A percentile compares a stretch with the other conserved stretches of the same genome.
These are phyloP conservation scores for Nicotiana noctiflora DNA, from an alignment of 257 asterid genomes.

Conservation along the genomic window DNA sequence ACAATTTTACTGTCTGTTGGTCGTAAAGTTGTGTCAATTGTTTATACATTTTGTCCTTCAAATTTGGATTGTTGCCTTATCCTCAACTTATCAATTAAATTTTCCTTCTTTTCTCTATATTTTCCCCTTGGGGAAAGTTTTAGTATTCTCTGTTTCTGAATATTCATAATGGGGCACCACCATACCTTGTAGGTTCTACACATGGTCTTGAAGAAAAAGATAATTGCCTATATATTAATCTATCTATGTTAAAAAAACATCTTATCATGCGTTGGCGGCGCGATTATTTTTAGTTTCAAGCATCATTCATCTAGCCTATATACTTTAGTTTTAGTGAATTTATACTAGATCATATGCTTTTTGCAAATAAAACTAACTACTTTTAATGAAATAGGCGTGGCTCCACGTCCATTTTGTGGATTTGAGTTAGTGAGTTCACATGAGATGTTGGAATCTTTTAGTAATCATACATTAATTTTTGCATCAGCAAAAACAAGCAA, in stretches of 20 bases:
- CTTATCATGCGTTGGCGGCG: constrained; percentile 21
- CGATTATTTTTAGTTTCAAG: neutral
- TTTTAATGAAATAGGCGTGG: constrained; percentile 2
- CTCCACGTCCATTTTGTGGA: neutral
- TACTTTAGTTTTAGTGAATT: neutral
- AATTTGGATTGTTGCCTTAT: neutral
- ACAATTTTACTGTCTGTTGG: constrained; percentile 4
- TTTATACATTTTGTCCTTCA: constrained; percentile 4
- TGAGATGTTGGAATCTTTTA: neutral
- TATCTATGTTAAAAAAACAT: neutral
- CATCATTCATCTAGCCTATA: neutral
- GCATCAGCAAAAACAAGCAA: neutral
- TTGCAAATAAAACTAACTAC: neutral
- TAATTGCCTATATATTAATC: neutral
- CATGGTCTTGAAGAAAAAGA: neutral
- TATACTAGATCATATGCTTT: neutral
- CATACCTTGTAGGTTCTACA: neutral
- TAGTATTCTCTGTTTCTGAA: neutral
- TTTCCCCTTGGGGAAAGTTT: neutral
- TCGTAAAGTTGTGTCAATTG: neutral
- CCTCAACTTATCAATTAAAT: neutral
- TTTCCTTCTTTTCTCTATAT: no score
- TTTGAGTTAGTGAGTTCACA: neutral
- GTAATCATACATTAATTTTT: neutral
- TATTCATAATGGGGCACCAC: neutral